Percentiles rank a stretch among this genome's conserved stretches.
phyloP scores from a whole-genome alignment of 306 rosid species.

The Carpinus fangiana region DNA sequence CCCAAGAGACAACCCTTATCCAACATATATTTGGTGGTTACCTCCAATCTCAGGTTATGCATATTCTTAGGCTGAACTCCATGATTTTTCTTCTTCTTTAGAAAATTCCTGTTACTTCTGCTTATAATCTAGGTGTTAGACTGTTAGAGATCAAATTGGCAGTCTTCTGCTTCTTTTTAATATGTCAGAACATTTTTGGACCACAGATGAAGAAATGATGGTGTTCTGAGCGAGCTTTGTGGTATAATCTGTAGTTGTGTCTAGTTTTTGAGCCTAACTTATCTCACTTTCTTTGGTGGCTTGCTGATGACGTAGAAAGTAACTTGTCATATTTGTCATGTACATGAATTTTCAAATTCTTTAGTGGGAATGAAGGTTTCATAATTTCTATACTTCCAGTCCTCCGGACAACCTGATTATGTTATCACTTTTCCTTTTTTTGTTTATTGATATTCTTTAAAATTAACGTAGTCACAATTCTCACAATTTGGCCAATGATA shows the following conservation, averaged over 20 bases:
- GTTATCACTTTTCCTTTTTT: neutral
- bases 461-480: neutral
- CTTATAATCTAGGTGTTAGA: neutral
- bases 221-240: neutral
- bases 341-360: neutral
- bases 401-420: neutral
- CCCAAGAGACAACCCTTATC: slow-evolving; percentile 84
- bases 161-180: neutral
- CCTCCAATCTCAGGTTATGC: slow-evolving; percentile 89
- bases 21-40: slow-evolving; percentile 95
- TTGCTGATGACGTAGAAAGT: neutral
- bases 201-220: neutral
- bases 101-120: slow-evolving; percentile 2
- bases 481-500: neutral
- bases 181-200: neutral
- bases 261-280: neutral
- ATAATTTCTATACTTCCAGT: neutral
- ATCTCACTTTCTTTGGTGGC: neutral
- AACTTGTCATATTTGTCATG: neutral
- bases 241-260: neutral
- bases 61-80: slow-evolving; percentile 17
- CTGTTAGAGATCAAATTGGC: neutral
- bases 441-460: neutral
- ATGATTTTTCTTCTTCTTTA: neutral
- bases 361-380: neutral